These are phyloP conservation scores for Capronia coronata DNA, from an alignment of 2,329 filamentous ascomycete species.

Conservation along the genomic window DNA sequence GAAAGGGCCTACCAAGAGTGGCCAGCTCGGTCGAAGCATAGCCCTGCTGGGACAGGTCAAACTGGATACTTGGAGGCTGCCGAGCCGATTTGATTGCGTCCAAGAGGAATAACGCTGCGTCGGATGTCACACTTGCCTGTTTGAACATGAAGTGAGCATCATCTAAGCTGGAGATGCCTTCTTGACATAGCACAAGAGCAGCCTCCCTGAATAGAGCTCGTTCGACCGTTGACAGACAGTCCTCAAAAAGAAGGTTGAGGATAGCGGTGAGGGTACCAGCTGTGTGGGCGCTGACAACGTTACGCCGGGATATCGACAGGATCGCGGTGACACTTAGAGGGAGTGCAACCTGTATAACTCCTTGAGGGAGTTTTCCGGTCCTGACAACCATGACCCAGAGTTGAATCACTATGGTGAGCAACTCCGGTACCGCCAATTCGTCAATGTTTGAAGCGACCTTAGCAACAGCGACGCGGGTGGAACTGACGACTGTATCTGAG, in stretches of 20 bases:
- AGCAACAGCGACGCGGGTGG: constrained; percentile 10
- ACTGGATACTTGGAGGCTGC: constrained; percentile 80
- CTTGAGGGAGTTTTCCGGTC: constrained; percentile 11
- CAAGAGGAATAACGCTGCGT: constrained; percentile 63
- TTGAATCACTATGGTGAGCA: constrained; percentile 24
- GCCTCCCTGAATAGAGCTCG: constrained; percentile 57
- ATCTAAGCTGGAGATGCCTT: constrained; percentile 73
- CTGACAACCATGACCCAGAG: constrained; percentile 23
- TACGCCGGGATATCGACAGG: constrained; percentile 58
- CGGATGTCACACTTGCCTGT: constrained; percentile 47
- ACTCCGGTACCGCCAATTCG: constrained; percentile 27
- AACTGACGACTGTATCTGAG: constrained; percentile 6
- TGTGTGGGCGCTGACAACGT: constrained; percentile 63
- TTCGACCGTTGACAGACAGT: constrained; percentile 51
- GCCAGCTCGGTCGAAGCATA: constrained; percentile 86
- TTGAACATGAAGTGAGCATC: constrained; percentile 72
- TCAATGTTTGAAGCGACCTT: constrained; percentile 21
- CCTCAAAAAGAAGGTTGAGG: constrained; percentile 56
- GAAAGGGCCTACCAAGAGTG: constrained; percentile 77
- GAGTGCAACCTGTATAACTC: constrained; percentile 47
- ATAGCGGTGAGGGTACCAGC: constrained; percentile 64
- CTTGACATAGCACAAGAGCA: constrained; percentile 60
- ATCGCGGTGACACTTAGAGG: constrained; percentile 58
- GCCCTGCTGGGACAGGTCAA: constrained; percentile 81
- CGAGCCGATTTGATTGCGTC: constrained; percentile 67